phyloP scores from a whole-genome alignment of 495 filamentous ascomycete genomes.

The Lepidopterella palustris region DNA sequence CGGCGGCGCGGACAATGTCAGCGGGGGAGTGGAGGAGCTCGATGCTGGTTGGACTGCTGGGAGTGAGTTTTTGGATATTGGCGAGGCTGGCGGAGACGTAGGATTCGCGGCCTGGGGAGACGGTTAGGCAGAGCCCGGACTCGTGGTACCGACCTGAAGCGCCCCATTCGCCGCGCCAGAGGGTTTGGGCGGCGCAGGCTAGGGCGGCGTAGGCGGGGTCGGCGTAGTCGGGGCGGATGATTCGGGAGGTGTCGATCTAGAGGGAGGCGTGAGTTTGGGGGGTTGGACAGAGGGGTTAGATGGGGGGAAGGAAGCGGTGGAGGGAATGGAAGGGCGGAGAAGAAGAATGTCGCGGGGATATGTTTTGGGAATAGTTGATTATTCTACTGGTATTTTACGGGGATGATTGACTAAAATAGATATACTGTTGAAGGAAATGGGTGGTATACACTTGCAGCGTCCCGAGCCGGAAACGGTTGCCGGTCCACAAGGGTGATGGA shows the following conservation, averaged over 20 bases:
- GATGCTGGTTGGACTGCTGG: constrained; percentile 18
- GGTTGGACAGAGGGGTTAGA: constrained; percentile 1
- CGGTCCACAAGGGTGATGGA: constrained; percentile 55
- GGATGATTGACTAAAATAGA: not conserved
- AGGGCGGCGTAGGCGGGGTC: constrained; percentile 55
- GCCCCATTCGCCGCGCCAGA: constrained; percentile 65
- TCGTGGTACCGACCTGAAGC: constrained; percentile 66
- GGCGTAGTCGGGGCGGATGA: constrained; percentile 59
- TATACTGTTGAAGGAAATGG: not conserved
- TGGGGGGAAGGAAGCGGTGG: not conserved
- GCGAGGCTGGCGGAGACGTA: constrained; percentile 63
- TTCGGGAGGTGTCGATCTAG: constrained; percentile 42
- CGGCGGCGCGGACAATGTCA: constrained; percentile 44
- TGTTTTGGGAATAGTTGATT: not conserved
- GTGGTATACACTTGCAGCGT: constrained; percentile 26
- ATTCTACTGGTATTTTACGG: not conserved
- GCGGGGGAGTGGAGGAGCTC: constrained; percentile 35
- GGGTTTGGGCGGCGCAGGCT: constrained; percentile 55
- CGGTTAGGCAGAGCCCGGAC: constrained; percentile 65
- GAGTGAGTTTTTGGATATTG: constrained; percentile 48
- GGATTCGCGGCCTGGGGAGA: constrained; percentile 42
- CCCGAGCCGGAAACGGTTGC: constrained; percentile 37
- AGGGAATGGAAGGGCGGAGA: not conserved
- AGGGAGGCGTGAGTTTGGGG: not conserved
- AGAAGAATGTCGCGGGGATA: not conserved